Evolutionary conservation across 352 stramenopile species (phyloP).

Genomic region (Pythium rishiriense): DNA sequence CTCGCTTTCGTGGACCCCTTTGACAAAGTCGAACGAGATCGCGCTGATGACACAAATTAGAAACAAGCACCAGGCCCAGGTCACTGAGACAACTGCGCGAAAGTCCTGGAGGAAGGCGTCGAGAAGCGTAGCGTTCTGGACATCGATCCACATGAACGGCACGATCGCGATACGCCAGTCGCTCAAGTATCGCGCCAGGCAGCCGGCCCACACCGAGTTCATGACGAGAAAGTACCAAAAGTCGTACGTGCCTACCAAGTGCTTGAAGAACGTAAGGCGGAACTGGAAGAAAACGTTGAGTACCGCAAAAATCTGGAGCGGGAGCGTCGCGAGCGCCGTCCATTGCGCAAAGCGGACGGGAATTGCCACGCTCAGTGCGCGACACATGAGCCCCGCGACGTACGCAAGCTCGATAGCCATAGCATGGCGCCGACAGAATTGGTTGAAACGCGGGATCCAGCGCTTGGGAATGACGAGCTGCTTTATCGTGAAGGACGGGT

Average conservation of each 20-base stretch:
- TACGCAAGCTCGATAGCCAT: slow-evolving; percentile 3
- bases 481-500: slow-evolving; percentile 18
- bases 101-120: slow-evolving; percentile 25
- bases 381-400: slow-evolving; percentile 9
- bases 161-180: slow-evolving; percentile 17
- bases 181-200: slow-evolving; percentile 10
- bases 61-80: slow-evolving; percentile 2
- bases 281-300: slow-evolving; percentile 15
- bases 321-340: slow-evolving; percentile 1
- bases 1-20: not conserved
- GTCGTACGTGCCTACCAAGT: slow-evolving; percentile 18
- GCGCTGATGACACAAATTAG: slow-evolving; percentile 6
- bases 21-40: slow-evolving; percentile 5
- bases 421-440: not conserved
- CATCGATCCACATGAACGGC: slow-evolving; percentile 22
- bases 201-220: slow-evolving; percentile 8
- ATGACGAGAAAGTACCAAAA: slow-evolving; percentile 25
- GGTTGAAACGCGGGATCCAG: not conserved
- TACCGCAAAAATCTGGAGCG: slow-evolving; percentile 11
- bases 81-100: slow-evolving; percentile 4
- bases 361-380: slow-evolving; percentile 1
- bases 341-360: not conserved
- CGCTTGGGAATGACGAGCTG: not conserved
- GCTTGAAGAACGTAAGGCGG: slow-evolving; percentile 10
- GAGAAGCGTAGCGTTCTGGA: slow-evolving; percentile 18